Evolutionary conservation across 2,329 filamentous ascomycete genomes (phyloP).

Genomic region (Mycosphaerella sp.): DNA sequence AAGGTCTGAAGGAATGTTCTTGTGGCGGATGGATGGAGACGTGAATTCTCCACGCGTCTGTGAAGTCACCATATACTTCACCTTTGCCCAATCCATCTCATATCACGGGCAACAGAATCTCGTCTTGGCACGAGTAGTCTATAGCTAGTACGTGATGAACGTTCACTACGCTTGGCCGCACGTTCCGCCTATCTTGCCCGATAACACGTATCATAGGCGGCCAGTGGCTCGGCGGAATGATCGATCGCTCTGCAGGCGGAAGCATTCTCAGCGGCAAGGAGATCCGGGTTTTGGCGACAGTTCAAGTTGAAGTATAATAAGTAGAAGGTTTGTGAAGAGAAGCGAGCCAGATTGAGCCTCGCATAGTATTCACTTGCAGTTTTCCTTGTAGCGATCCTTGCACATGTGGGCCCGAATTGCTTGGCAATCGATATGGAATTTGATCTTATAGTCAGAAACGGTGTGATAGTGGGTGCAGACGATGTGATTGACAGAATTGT

Average conservation of each 20-base stretch:
- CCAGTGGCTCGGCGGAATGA: conserved; percentile 11
- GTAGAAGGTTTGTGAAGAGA: neutral
- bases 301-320: neutral
- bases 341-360: neutral
- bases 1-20: too few species aligned
- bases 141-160: neutral
- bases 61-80: neutral
- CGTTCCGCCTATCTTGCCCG: conserved; percentile 20
- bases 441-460: conserved; percentile 41
- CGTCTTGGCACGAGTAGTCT: neutral
- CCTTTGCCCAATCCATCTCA: neutral
- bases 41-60: neutral
- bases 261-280: neutral
- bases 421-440: conserved; percentile 28
- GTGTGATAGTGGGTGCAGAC: conserved; percentile 35
- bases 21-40: neutral
- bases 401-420: neutral
- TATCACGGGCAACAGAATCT: neutral
- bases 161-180: conserved; percentile 5
- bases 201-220: conserved; percentile 15
- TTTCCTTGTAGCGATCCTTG: neutral
- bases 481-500: neutral
- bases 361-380: neutral
- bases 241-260: neutral
- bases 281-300: neutral